Evolutionary conservation across 2,329 filamentous ascomycete genomes (phyloP).

Genomic region (Phialophora verrucosa): DNA sequence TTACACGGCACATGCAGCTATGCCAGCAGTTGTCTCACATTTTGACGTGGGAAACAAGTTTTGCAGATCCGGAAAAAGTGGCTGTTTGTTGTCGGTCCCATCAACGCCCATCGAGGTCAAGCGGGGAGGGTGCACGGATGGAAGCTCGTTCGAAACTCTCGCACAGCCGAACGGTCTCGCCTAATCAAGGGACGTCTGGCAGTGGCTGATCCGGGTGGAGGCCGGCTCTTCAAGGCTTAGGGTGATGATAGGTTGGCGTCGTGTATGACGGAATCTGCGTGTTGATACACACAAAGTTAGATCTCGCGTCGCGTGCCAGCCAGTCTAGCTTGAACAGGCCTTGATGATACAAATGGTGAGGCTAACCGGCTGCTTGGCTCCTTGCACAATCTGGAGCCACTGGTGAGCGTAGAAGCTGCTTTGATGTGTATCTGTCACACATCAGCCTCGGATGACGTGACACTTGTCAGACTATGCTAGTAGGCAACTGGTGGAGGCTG

Average conservation of each 20-base stretch:
- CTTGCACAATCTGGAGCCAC: conserved; percentile 16
- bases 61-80: conserved; percentile 8
- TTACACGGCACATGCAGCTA: conserved; percentile 17
- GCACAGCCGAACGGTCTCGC: conserved; percentile 24
- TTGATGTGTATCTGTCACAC: conserved; percentile 18
- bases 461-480: conserved; percentile 24
- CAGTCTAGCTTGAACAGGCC: conserved; percentile 24
- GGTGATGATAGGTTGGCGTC: conserved; percentile 27
- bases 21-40: conserved; percentile 17
- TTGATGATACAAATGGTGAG: conserved; percentile 21
- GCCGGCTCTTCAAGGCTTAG: conserved; percentile 11
- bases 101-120: not conserved
- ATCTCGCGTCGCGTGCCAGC: conserved; percentile 36
- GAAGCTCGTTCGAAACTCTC: conserved; percentile 26
- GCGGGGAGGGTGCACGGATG: not conserved
- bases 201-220: conserved; percentile 18
- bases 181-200: conserved; percentile 5
- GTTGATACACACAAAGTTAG: conserved; percentile 34
- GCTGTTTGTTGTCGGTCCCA: not conserved
- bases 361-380: conserved; percentile 15
- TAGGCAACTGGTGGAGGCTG: conserved; percentile 5
- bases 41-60: conserved; percentile 23
- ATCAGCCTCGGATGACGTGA: conserved; percentile 26
- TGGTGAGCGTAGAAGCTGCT: conserved; percentile 11
- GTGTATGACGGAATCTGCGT: conserved; percentile 31